Percentiles rank a stretch among this genome's conserved stretches.
phyloP scores from a whole-genome alignment of 345 rosid species.

The Eucalyptus pauciflora region DNA sequence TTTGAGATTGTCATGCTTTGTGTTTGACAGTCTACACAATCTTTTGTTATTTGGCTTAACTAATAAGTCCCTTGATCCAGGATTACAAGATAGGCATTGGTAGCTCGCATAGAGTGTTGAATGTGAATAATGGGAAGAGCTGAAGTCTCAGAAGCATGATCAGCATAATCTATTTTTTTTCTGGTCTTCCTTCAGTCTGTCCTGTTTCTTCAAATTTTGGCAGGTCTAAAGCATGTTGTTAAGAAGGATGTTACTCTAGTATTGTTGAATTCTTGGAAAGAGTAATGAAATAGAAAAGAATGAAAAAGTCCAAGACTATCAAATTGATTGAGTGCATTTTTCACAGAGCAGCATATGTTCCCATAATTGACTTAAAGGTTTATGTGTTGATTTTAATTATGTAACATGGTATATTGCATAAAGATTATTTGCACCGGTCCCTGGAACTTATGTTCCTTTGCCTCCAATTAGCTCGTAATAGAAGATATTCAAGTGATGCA shows the following conservation, averaged over 20 bases:
- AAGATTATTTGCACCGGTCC: background rate
- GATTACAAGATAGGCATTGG: background rate
- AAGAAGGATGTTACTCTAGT: background rate
- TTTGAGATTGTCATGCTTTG: background rate
- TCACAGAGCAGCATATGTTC: background rate
- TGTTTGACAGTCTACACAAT: background rate
- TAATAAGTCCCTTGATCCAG: background rate
- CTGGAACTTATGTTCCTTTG: background rate
- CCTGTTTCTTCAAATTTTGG: background rate
- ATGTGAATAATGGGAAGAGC: background rate
- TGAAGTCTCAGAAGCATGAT: background rate
- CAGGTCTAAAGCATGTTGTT: background rate
- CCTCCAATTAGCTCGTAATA: background rate
- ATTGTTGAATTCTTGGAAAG: background rate
- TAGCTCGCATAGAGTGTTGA: background rate
- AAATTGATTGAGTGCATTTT: background rate
- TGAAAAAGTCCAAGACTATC: background rate
- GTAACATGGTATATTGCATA: background rate
- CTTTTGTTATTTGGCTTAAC: background rate
- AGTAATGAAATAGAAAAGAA: background rate
- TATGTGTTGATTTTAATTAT: background rate
- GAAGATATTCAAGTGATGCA: background rate
- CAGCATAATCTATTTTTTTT: background rate
- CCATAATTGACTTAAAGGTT: background rate
- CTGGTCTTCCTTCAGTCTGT: background rate